Evolutionary conservation across 2,329 filamentous ascomycete species (phyloP), one percentile per base, ranked within the genome.

Genomic region (Hansfordia pulvinata): DNA sequence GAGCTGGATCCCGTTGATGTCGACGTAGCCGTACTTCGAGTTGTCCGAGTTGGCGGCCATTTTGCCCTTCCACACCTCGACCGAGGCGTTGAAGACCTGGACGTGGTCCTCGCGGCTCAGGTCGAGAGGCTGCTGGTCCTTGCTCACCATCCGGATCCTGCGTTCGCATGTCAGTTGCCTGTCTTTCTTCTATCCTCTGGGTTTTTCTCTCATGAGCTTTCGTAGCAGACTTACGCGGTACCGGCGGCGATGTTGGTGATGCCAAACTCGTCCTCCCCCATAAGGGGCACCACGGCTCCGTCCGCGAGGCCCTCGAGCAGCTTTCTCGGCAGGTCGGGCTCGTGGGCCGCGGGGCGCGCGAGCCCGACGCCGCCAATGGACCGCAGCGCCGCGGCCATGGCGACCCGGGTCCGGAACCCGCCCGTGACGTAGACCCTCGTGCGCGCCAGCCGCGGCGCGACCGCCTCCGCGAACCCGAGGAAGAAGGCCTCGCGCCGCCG

Each of bases 401-500:
- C 72, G 12, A 48, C 51, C 0, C 56, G 60, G 1, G 62, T 63
- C 29, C 62, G 58, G 33, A 76, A 50, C 1, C 70, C 71, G 15
- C 70, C 71, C 0, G 68, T 74, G 20, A 76, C 51, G 35, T 70
- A 76, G 1, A 54, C 58, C 40, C 60, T 68, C 1, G 69, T 76
- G 43, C 64, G 60, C 1, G 34, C 52, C 8, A 59, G 37, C 19
- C 39, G 36, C 0, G 50, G 51, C 14, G 61, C 47, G 40, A 76
- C 60, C 33, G 46, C 39, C 31, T 73, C 60, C 0, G 70, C 68
- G 35, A 79, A 80, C 23, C 77, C 66, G 2, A 79, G 53, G 50
- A 82, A 81, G 54, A 76, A 80, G 0, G 73, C 70, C 37, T 81
- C 75, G 6, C 75, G 61, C 0, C 60, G 59, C 9, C 52, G 49